phyloP scores from a whole-genome alignment of 345 rosid genomes.

The Anastatica hierochuntica region DNA sequence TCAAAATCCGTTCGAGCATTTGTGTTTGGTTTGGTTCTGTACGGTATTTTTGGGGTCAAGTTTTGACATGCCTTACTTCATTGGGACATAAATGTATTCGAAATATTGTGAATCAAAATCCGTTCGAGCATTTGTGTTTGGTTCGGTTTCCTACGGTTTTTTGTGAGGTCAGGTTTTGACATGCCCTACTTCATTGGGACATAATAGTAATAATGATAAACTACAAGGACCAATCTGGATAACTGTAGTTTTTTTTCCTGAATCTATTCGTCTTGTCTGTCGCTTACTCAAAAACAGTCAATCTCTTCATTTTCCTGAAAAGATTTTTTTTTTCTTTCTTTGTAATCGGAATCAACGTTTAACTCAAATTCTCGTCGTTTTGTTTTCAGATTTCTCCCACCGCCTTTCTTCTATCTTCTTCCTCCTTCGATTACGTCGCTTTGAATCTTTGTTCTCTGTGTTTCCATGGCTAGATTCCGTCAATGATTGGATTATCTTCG shows the following conservation, averaged over 20 bases:
- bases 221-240: background rate
- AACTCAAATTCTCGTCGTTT: background rate
- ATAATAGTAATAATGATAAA: background rate
- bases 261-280: constrained; percentile 13
- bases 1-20: too few species aligned
- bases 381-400: constrained; percentile 9
- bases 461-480: background rate
- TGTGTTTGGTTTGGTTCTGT: too few species aligned
- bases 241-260: background rate
- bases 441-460: constrained; percentile 4
- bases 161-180: too few species aligned
- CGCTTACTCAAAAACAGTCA: constrained; percentile 19
- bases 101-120: too few species aligned
- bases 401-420: constrained; percentile 14
- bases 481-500: background rate
- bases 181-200: too few species aligned
- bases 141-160: too few species aligned
- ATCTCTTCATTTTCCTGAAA: constrained; percentile 11
- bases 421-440: constrained; percentile 7
- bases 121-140: too few species aligned
- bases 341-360: constrained; percentile 20
- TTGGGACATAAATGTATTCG: too few species aligned
- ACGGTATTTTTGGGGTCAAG: too few species aligned
- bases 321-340: too few species aligned
- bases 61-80: too few species aligned